Conservation (phyloP, 208 protist genomes). For the Acanthamoeba lugdunensis region DNA sequence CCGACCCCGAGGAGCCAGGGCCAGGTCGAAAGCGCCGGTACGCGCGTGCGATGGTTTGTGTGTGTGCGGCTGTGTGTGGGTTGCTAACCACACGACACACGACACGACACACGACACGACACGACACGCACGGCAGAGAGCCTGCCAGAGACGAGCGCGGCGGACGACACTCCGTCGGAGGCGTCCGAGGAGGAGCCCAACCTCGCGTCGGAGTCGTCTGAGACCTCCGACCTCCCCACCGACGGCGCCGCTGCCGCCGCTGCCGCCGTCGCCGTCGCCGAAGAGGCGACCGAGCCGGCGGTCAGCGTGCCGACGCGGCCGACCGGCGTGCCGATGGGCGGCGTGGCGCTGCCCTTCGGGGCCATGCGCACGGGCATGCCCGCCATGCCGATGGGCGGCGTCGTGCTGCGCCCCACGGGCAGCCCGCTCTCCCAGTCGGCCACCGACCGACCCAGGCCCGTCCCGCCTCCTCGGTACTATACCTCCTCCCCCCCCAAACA, state of each 20-base stretch:
- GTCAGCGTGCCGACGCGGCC: neutral
- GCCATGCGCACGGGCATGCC: slow-evolving; percentile 36
- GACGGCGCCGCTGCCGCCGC: neutral
- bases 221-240: too few species aligned
- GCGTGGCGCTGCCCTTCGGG: slow-evolving; percentile 7
- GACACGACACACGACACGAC: too few species aligned
- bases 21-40: too few species aligned
- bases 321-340: neutral
- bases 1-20: too few species aligned
- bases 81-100: too few species aligned
- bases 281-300: neutral
- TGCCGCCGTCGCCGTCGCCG: neutral
- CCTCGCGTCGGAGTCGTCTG: neutral
- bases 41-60: neutral
- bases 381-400: neutral
- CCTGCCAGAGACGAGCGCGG: neutral
- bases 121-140: too few species aligned
- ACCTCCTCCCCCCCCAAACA: too few species aligned
- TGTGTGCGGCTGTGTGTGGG: too few species aligned
- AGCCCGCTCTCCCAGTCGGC: neutral
- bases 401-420: neutral
- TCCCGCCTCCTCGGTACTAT: slow-evolving; percentile 21
- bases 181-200: neutral
- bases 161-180: neutral
- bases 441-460: neutral